Evolutionary conservation across 768 basidiomycete genomes (phyloP).

Genomic region (Agaricus blazei): DNA sequence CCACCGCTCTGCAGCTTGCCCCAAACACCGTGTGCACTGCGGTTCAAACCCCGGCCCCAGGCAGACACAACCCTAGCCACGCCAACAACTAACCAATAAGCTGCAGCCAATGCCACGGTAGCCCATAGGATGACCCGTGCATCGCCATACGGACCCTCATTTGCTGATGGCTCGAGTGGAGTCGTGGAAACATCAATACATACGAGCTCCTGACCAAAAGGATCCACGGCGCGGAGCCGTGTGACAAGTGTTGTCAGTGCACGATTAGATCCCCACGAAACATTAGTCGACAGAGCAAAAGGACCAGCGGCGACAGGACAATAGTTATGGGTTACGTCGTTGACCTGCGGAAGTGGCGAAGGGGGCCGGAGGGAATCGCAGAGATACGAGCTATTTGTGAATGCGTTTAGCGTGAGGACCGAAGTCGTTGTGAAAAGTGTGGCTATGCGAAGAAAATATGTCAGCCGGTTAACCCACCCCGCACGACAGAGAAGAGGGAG

Average conservation of each 20-base stretch:
- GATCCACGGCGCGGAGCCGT: conserved; percentile 84
- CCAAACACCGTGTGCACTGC: conserved; percentile 61
- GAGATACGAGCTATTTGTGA: conserved; percentile 65
- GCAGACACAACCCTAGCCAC: conserved; percentile 78
- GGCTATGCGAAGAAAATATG: conserved; percentile 37
- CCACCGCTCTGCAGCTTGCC: conserved; percentile 76
- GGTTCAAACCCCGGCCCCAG: conserved; percentile 67
- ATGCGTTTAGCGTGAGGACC: conserved; percentile 74
- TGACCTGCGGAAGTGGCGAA: conserved; percentile 54
- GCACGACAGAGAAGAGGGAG: conserved; percentile 4
- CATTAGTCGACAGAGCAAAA: conserved; percentile 75
- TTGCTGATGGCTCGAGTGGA: conserved; percentile 53
- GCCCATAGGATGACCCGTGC: conserved; percentile 69
- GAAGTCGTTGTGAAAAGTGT: conserved; percentile 84
- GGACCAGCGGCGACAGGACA: conserved; percentile 80
- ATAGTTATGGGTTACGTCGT: conserved; percentile 38
- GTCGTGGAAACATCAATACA: conserved; percentile 80
- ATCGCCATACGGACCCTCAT: conserved; percentile 46
- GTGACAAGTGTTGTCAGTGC: conserved; percentile 82
- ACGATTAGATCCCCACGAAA: conserved; percentile 60
- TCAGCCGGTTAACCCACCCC: neutral
- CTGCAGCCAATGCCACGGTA: conserved; percentile 66
- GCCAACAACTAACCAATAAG: conserved; percentile 82
- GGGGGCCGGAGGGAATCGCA: conserved; percentile 78
- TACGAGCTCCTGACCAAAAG: conserved; percentile 72